These are phyloP conservation scores for Alloteropsis semialata DNA, from an alignment of 176 grass and related monocot species.

Conservation along the genomic window DNA sequence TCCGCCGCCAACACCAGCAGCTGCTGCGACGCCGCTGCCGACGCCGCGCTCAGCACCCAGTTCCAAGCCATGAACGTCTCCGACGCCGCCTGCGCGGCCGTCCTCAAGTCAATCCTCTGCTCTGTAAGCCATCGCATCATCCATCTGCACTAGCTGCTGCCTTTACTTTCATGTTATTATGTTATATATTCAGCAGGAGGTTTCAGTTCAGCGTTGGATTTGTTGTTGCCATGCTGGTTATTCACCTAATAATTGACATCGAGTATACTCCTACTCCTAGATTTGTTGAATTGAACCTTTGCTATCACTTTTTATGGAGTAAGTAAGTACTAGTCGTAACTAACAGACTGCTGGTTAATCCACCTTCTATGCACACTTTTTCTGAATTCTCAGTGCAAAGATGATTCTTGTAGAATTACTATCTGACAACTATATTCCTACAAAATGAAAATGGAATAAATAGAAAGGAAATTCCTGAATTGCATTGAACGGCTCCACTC, in stretches of 20 bases:
- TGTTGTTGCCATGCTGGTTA: too few relatives aligned
- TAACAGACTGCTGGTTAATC: neutral
- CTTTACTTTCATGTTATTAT: too few relatives aligned
- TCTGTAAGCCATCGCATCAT: conserved; percentile 48
- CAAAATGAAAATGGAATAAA: too few relatives aligned
- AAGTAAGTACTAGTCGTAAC: neutral
- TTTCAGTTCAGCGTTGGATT: too few relatives aligned
- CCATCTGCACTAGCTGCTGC: too few relatives aligned
- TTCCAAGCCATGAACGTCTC: conserved; percentile 58
- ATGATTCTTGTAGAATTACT: neutral
- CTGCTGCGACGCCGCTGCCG: conserved; percentile 58
- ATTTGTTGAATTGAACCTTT: neutral
- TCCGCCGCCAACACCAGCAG: conserved; percentile 11
- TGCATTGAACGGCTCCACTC: neutral
- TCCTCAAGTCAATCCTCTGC: conserved; percentile 71
- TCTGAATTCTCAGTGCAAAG: neutral
- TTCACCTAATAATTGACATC: too few relatives aligned
- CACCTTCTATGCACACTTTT: too few relatives aligned
- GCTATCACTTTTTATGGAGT: too few relatives aligned
- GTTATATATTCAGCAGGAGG: too few relatives aligned
- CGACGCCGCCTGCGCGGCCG: conserved; percentile 45
- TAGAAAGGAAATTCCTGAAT: too few relatives aligned
- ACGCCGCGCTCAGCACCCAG: conserved; percentile 45
- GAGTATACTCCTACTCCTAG: too few relatives aligned
- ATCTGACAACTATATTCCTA: neutral